A percentile compares a stretch with the other conserved stretches of the same genome.
Evolutionary conservation across 2,329 filamentous ascomycete species (phyloP).

Genomic region (Aspergillus quadricinctus): DNA sequence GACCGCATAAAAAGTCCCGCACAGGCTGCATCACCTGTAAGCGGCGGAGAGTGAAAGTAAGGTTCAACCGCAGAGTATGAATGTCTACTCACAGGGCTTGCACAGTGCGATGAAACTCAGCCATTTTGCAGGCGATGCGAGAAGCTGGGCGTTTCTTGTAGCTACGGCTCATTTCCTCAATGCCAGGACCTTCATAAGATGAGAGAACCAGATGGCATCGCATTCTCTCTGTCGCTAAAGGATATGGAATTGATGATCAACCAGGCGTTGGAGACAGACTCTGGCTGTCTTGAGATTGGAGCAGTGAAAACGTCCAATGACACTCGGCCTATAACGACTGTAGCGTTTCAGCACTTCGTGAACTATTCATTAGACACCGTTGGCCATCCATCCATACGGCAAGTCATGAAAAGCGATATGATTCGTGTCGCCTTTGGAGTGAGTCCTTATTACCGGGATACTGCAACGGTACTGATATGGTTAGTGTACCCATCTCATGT

Average conservation of each 20-base stretch:
- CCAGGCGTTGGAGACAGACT: conserved; percentile 4
- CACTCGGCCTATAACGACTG: conserved; percentile 5
- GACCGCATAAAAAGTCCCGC: conserved; percentile 25
- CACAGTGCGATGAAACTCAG: conserved; percentile 27
- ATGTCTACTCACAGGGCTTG: not conserved
- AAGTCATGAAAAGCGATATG: conserved; percentile 23
- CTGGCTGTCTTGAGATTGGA: not conserved
- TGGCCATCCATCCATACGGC: conserved; percentile 7
- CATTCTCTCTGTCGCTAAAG: conserved; percentile 15
- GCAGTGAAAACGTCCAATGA: not conserved
- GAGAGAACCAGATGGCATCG: not conserved
- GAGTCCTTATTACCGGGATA: no score
- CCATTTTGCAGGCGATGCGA: conserved; percentile 24
- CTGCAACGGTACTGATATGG: not conserved
- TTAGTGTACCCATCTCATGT: conserved; percentile 28
- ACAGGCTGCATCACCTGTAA: conserved; percentile 27
- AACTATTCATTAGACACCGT: conserved; percentile 11
- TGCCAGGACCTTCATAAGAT: not conserved
- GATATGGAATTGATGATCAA: conserved; percentile 13
- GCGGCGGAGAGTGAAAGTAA: conserved; percentile 27
- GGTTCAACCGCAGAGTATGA: not conserved
- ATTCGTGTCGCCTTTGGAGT: conserved; percentile 19
- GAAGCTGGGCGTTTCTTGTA: conserved; percentile 18
- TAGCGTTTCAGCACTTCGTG: conserved; percentile 21
- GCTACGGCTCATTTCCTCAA: conserved; percentile 10